Evolutionary conservation across 169 alveolate species (phyloP).

Genomic region (Miamiensis avidus): DNA sequence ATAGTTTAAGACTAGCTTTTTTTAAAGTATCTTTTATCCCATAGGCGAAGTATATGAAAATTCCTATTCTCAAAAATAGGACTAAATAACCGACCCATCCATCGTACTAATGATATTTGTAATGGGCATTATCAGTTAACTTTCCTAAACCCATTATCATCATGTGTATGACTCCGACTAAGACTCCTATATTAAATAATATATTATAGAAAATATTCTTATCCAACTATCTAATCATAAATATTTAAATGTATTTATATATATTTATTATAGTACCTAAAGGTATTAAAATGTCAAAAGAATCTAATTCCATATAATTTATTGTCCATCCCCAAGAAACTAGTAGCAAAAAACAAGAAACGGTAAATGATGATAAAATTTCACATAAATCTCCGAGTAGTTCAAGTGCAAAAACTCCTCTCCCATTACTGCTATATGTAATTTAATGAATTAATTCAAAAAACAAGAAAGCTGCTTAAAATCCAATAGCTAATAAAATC

Average conservation of each 20-base stretch:
- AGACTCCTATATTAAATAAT: slow-evolving; percentile 12
- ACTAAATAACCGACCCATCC: slow-evolving; percentile 53
- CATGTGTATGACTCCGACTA: slow-evolving; percentile 41
- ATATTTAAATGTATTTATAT: background rate
- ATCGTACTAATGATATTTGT: slow-evolving; percentile 56
- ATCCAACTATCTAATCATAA: background rate
- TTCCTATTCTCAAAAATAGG: slow-evolving; percentile 26
- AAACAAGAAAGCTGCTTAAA: slow-evolving; percentile 14
- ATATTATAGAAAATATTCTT: too few relatives aligned
- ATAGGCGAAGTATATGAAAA: slow-evolving; percentile 27
- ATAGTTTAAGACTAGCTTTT: slow-evolving; percentile 13
- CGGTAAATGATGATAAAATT: slow-evolving; percentile 27
- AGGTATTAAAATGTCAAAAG: slow-evolving; percentile 46
- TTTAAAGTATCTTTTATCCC: slow-evolving; percentile 30
- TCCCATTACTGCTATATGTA: slow-evolving; percentile 44
- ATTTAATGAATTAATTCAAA: slow-evolving; percentile 29
- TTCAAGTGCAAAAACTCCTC: slow-evolving; percentile 47
- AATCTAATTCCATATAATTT: slow-evolving; percentile 31
- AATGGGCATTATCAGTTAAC: slow-evolving; percentile 46
- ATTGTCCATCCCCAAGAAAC: slow-evolving; percentile 62
- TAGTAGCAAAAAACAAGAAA: slow-evolving; percentile 38
- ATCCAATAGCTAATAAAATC: slow-evolving; percentile 19
- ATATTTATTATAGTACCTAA: too few relatives aligned
- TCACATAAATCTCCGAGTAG: slow-evolving; percentile 38
- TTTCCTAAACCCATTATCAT: slow-evolving; percentile 56